Conservation (phyloP, 2,329 filamentous ascomycete species). For the Albifimbria verrucaria region DNA sequence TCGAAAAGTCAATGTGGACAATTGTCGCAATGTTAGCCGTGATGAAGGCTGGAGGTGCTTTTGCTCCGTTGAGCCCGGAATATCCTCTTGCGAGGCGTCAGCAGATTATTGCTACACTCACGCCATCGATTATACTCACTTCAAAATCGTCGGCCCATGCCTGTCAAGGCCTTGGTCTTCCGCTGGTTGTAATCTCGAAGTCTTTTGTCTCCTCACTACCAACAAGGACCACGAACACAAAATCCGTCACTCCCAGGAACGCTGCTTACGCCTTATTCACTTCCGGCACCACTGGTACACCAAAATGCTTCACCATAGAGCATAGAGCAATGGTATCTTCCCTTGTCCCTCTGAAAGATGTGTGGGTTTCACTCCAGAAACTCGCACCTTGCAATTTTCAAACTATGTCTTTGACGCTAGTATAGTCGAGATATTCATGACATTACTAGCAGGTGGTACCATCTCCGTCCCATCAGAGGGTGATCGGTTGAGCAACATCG, state of each 20-base stretch:
- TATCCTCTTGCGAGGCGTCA: background rate
- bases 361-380: no score
- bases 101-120: background rate
- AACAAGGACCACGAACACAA: background rate
- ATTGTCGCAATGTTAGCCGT: conserved; percentile 52
- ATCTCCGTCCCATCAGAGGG: no score
- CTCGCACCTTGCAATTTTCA: no score
- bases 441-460: no score
- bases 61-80: conserved; percentile 34
- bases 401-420: no score
- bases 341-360: no score
- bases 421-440: no score
- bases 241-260: background rate
- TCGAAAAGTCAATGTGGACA: conserved; percentile 61
- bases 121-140: background rate
- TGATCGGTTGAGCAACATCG: no score
- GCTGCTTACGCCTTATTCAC: conserved; percentile 42
- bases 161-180: no score
- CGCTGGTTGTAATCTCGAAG: background rate
- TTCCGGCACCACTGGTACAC: conserved; percentile 46
- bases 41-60: conserved; percentile 49
- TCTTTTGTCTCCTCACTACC: background rate
- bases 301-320: conserved; percentile 39
- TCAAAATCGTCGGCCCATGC: background rate
- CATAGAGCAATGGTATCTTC: no score